Evolutionary conservation across 2,329 filamentous ascomycete genomes (phyloP), one percentile per base, ranked within the genome.

Genomic region (Ceratocystis variospora): DNA sequence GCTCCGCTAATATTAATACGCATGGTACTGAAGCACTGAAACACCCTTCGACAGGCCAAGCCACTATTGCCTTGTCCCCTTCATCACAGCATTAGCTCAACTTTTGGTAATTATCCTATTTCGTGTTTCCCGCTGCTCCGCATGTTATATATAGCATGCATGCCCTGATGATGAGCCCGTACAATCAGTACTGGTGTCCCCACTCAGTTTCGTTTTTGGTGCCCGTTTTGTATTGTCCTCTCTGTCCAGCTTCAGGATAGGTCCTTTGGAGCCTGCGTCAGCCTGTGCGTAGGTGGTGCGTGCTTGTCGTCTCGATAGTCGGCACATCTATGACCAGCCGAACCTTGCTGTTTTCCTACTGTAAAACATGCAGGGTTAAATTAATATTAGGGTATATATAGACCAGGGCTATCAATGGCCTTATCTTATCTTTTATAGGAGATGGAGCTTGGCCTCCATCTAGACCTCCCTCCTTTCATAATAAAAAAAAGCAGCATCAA

Each of bases 401-500:
- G 19, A 17, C 6, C 15, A 53, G 48, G 48, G 48, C 28, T 53
- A 15, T 22, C 7, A 17, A 31, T 7, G 3, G 8, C 33, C 10
- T 59, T 59, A 59, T 59, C 53, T 59, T 37, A 59, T 59, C 53
- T 59, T 7, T 37, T 59, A 57, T 25, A 59, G 53, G 17, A 31
- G 7, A 33, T 7, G 15, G 15, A 33, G 28, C 12, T 37, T 15
- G 28, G 22, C 22, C 17, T 59, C 2, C 5, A 37, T 37, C 33
- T 59, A n/a, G 10, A 59, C n/a, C 12, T 33, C 10, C 7, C 12
- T 59, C 5, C 12, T n/a, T n/a, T 17, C 37, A 41, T 41, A 41
- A 3, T n/a, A n/a, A 59, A 37, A 37, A 37, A 55, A 19, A 55
- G 7, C 46, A 2, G 17, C 53, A 33, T n/a, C 28, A 33, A 59